These are phyloP conservation scores for Filobasidium wieringae DNA, from an alignment of 768 basidiomycete species.

Conservation along the genomic window DNA sequence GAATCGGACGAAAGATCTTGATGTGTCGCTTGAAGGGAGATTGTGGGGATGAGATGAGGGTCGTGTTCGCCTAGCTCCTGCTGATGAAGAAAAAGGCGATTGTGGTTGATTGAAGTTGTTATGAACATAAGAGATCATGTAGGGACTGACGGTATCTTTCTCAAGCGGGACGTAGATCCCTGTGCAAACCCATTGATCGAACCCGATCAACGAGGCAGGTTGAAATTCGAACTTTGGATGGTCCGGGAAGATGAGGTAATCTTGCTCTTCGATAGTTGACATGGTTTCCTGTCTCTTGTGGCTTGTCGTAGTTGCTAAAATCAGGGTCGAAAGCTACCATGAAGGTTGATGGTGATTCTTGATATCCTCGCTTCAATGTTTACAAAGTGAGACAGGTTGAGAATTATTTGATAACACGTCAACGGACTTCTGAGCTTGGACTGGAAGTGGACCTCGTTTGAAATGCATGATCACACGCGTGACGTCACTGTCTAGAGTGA, in stretches of 20 bases:
- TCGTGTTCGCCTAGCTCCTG: too few relatives aligned
- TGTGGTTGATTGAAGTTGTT: background rate
- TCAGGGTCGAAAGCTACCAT: too few relatives aligned
- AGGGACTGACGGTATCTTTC: background rate
- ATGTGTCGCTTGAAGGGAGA: background rate
- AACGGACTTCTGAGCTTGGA: too few relatives aligned
- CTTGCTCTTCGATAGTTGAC: background rate
- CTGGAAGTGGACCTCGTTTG: too few relatives aligned
- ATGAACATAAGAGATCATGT: background rate
- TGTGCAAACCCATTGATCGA: background rate
- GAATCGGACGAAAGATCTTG: background rate
- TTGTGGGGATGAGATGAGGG: background rate
- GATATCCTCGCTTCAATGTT: too few relatives aligned
- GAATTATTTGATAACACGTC: too few relatives aligned
- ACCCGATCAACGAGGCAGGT: background rate
- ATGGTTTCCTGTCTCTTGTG: too few relatives aligned
- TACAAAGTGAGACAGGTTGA: too few relatives aligned
- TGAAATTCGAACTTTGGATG: background rate
- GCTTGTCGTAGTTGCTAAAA: too few relatives aligned
- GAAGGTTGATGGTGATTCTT: too few relatives aligned
- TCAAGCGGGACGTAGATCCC: background rate
- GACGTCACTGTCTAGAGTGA: too few relatives aligned
- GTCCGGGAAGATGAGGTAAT: background rate
- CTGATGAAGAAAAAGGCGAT: background rate
- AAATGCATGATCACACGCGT: too few relatives aligned